Conservation (phyloP, 2,329 filamentous ascomycete species). For the Coniochaeta prunicola region DNA sequence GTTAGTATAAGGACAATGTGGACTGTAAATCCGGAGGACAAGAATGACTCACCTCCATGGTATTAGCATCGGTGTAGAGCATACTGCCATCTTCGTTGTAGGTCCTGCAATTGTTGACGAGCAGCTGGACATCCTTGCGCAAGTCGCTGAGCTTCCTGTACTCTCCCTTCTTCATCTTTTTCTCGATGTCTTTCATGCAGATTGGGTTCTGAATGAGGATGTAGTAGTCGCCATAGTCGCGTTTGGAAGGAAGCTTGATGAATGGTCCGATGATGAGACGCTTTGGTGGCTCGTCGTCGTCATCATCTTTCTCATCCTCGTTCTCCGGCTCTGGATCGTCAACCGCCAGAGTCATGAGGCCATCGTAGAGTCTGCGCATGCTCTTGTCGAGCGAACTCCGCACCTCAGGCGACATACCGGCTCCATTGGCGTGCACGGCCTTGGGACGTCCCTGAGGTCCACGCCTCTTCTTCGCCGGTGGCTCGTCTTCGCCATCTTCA, state of each 20-base stretch:
- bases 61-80: slow-evolving; percentile 84
- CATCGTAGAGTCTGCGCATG: slow-evolving; percentile 69
- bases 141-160: slow-evolving; percentile 78
- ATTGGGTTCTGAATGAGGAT: slow-evolving; percentile 87
- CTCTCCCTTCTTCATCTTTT: slow-evolving; percentile 93
- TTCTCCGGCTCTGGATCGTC: slow-evolving; percentile 56
- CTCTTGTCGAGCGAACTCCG: slow-evolving; percentile 74
- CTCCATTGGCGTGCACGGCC: slow-evolving; percentile 33
- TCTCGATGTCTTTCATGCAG: slow-evolving; percentile 90
- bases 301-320: slow-evolving; percentile 32
- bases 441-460: slow-evolving; percentile 66
- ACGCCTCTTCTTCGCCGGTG: slow-evolving; percentile 70
- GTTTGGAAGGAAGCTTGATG: slow-evolving; percentile 81
- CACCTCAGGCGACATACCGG: slow-evolving; percentile 57
- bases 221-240: slow-evolving; percentile 92
- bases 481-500: slow-evolving; percentile 66
- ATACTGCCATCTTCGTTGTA: slow-evolving; percentile 96
- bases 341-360: slow-evolving; percentile 77
- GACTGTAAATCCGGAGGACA: too few relatives aligned
- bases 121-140: slow-evolving; percentile 70
- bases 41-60: slow-evolving; percentile 69
- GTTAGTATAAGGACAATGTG: neutral
- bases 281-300: slow-evolving; percentile 52
- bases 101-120: slow-evolving; percentile 86
- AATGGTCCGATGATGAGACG: slow-evolving; percentile 91